These are phyloP conservation scores for Eragrostis nindensis DNA, from an alignment of 176 grass and related monocot genomes.

Conservation along the genomic window DNA sequence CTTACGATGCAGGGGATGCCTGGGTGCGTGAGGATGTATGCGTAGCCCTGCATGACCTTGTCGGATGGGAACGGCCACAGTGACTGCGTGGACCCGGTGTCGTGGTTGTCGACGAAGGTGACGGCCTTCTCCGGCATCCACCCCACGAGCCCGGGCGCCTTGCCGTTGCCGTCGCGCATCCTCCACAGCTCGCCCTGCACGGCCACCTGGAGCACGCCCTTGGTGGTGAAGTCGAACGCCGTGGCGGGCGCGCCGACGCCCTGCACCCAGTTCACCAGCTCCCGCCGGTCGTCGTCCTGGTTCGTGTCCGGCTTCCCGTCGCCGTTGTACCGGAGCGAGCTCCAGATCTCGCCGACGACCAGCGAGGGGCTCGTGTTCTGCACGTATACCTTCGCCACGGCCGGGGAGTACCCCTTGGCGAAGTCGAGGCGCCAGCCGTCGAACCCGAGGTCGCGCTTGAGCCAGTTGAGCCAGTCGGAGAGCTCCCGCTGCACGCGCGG, in stretches of 20 bases:
- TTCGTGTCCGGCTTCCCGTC: constrained; percentile 43
- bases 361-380: constrained; percentile 31
- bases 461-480: constrained; percentile 61
- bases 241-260: constrained; percentile 32
- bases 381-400: constrained; percentile 45
- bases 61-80: constrained; percentile 79
- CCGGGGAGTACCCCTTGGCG: constrained; percentile 40
- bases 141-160: no score
- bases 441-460: constrained; percentile 35
- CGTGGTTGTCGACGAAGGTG: constrained; percentile 92
- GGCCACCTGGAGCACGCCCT: constrained; percentile 39
- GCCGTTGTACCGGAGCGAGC: constrained; percentile 17
- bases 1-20: constrained; percentile 76
- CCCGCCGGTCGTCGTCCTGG: constrained; percentile 43
- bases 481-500: constrained; percentile 48
- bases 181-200: constrained; percentile 51
- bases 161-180: constrained; percentile 48
- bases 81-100: constrained; percentile 76
- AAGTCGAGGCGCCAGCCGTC: constrained; percentile 62
- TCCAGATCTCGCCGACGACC: constrained; percentile 57
- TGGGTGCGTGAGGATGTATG: constrained; percentile 86
- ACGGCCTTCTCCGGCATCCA: constrained; percentile 83
- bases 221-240: constrained; percentile 60
- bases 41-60: constrained; percentile 84
- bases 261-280: constrained; percentile 52